phyloP scores from a whole-genome alignment of 164 flowering plant genomes.

The Magnolia officinalis region DNA sequence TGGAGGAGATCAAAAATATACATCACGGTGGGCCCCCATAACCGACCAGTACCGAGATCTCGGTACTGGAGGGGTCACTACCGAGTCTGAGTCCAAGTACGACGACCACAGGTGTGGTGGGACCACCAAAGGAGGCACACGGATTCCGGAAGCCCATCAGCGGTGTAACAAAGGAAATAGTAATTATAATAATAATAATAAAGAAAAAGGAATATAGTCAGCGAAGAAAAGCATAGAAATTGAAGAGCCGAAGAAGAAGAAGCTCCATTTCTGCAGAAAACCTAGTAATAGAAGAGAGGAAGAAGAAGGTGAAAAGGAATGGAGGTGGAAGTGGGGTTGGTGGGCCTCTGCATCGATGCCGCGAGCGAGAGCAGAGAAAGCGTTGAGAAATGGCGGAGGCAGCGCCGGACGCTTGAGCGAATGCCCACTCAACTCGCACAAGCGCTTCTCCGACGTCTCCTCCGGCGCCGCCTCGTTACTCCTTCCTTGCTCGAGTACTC shows the following conservation, averaged over 20 bases:
- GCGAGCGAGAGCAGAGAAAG: constrained; percentile 52
- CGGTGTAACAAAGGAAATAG: too few relatives aligned
- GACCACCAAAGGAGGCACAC: too few relatives aligned
- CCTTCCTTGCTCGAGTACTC: constrained; percentile 89
- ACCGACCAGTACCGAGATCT: too few relatives aligned
- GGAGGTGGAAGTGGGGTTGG: constrained; percentile 30
- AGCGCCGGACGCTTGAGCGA: constrained; percentile 69
- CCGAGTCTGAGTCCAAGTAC: too few relatives aligned
- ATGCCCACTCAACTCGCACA: constrained; percentile 74
- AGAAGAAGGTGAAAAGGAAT: background rate
- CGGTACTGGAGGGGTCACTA: too few relatives aligned
- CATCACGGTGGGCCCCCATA: too few relatives aligned
- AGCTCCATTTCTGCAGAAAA: background rate
- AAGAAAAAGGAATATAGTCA: too few relatives aligned
- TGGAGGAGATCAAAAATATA: too few relatives aligned
- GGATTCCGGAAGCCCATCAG: too few relatives aligned
- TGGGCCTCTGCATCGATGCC: constrained; percentile 59
- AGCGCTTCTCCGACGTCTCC: constrained; percentile 66
- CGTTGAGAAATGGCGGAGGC: constrained; percentile 80
- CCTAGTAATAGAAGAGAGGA: background rate
- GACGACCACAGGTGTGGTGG: too few relatives aligned
- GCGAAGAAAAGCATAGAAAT: too few relatives aligned
- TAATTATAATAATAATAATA: too few relatives aligned
- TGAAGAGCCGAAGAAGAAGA: background rate
- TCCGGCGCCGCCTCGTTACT: constrained; percentile 60